A percentile compares a stretch with the other conserved stretches of the same genome.
These are phyloP conservation scores for Vigna nakashimae DNA, from an alignment of 306 rosid genomes.

Conservation along the genomic window DNA sequence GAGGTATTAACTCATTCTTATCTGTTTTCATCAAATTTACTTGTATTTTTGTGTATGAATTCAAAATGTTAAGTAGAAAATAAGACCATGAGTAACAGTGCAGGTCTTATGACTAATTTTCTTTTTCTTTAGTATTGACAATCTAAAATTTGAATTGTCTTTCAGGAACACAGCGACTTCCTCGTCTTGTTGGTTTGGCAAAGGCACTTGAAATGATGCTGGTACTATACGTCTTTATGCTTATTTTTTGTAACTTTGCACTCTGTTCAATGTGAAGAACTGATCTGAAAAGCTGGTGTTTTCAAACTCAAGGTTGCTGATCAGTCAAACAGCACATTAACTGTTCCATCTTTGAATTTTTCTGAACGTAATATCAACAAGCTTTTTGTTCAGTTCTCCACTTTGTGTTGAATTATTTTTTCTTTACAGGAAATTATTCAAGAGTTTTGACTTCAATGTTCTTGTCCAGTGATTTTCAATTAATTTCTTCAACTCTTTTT, in stretches of 20 bases:
- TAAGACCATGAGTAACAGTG: conserved; percentile 1
- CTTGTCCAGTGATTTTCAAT: conserved; percentile 36
- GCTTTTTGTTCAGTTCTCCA: conserved; percentile 47
- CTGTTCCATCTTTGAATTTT: conserved; percentile 31
- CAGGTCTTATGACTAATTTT: conserved; percentile 6
- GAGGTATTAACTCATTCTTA: conserved; percentile 61
- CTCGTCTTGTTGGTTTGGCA: conserved; percentile 96
- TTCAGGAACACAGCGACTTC: conserved; percentile 96
- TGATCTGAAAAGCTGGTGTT: conserved; percentile 33
- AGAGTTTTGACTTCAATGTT: conserved; percentile 26
- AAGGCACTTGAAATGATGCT: conserved; percentile 95
- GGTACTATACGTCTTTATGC: conserved; percentile 56
- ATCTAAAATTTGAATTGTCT: conserved; percentile 48
- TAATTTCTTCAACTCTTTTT: conserved; percentile 20
- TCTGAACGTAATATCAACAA: not conserved
- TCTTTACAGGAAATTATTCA: conserved; percentile 25
- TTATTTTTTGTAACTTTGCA: conserved; percentile 24
- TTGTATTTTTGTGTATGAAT: conserved; percentile 20
- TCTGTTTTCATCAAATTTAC: conserved; percentile 14
- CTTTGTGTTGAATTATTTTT: conserved; percentile 32
- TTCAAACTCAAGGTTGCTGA: conserved; percentile 29
- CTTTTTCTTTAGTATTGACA: conserved; percentile 22
- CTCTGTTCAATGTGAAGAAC: conserved; percentile 33
- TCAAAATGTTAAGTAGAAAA: not conserved
- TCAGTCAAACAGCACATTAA: conserved; percentile 13